Conservation (phyloP, 2,329 filamentous ascomycete genomes). For the Pseudogymnoascus sp. region DNA sequence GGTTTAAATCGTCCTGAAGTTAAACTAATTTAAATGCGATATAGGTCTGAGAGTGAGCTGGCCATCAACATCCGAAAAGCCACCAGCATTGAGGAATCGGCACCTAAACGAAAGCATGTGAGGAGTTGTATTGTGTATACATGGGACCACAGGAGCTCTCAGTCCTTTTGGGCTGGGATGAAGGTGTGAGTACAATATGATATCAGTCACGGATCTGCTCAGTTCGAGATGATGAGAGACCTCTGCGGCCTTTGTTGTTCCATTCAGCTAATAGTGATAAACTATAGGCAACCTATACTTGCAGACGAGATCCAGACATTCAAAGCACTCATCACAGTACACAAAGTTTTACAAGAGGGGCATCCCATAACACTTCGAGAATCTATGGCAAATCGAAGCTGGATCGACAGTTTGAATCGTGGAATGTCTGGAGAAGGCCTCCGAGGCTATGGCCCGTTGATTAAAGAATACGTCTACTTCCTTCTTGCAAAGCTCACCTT, state of each 20-base stretch:
- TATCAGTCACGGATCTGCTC: background rate
- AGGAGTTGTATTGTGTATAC: conserved; percentile 97
- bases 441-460: conserved; percentile 84
- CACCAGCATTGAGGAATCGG: conserved; percentile 60
- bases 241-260: background rate
- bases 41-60: conserved; percentile 61
- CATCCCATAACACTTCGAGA: conserved; percentile 83
- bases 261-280: conserved; percentile 10
- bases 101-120: conserved; percentile 83
- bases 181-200: conserved; percentile 67
- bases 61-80: conserved; percentile 65
- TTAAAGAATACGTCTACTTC: conserved; percentile 95
- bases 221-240: background rate
- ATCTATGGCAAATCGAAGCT: conserved; percentile 78
- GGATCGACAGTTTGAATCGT: conserved; percentile 87
- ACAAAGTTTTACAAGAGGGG: conserved; percentile 96
- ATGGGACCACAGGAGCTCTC: conserved; percentile 95
- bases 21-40: background rate
- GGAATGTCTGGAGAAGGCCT: conserved; percentile 77
- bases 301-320: conserved; percentile 98
- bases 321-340: conserved; percentile 93
- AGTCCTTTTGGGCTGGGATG: conserved; percentile 95
- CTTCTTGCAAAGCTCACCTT: conserved; percentile 92
- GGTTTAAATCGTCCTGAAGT: background rate
- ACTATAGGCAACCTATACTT: conserved; percentile 78